Evolutionary conservation across 768 basidiomycete genomes (phyloP).

Genomic region (Clitopilus hobsonii): DNA sequence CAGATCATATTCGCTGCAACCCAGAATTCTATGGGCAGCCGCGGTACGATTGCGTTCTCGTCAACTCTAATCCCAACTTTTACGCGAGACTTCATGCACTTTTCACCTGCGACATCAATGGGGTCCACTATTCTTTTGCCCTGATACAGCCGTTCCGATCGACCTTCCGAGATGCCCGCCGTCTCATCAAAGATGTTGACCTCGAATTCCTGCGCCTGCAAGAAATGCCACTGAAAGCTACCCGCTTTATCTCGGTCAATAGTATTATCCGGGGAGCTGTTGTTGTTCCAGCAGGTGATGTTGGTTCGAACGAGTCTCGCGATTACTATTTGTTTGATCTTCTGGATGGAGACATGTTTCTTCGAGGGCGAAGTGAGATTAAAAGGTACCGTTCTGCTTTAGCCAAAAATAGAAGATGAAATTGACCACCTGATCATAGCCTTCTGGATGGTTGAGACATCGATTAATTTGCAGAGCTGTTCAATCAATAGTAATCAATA

Average conservation of each 20-base stretch:
- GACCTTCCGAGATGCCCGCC: not conserved
- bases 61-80: not conserved
- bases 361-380: conserved; percentile 1
- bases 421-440: too few relatives aligned
- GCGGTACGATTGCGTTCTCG: conserved; percentile 19
- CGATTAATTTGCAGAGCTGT: too few relatives aligned
- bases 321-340: conserved; percentile 9
- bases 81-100: conserved; percentile 3
- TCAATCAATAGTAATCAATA: too few relatives aligned
- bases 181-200: conserved; percentile 3
- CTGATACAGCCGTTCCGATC: conserved; percentile 6
- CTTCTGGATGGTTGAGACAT: too few relatives aligned
- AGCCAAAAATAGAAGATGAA: too few relatives aligned
- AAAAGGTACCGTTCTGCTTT: too few relatives aligned
- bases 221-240: not conserved
- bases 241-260: conserved; percentile 8
- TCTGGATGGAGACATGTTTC: conserved; percentile 8
- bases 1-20: conserved; percentile 24
- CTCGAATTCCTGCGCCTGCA: conserved; percentile 3
- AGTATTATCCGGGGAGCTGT: conserved; percentile 6
- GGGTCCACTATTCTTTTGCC: conserved; percentile 4
- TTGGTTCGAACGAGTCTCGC: not conserved
- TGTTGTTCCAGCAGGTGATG: conserved; percentile 4
- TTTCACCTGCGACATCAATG: conserved; percentile 5
- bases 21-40: conserved; percentile 20